Evolutionary conservation across 2,329 filamentous ascomycete species (phyloP).

Genomic region (Coccinonectria pachysandricola): DNA sequence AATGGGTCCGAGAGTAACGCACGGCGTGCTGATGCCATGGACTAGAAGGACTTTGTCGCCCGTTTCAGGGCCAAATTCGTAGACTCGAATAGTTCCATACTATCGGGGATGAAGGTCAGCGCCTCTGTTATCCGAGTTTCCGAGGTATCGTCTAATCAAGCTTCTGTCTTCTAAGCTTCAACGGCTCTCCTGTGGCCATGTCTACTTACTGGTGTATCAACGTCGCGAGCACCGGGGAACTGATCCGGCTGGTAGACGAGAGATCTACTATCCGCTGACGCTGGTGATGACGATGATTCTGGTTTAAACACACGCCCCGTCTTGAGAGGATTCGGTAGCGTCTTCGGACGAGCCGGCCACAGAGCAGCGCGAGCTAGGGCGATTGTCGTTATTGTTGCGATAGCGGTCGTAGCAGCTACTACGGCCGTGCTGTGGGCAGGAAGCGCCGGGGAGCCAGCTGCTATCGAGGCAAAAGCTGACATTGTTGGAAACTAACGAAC

Average conservation of each 20-base stretch:
- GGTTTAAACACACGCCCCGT: constrained; percentile 18
- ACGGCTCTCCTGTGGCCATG: too few species aligned
- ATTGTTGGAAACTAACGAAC: too few species aligned
- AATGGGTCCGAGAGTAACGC: constrained; percentile 58
- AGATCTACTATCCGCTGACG: background rate
- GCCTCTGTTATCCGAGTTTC: background rate
- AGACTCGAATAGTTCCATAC: constrained; percentile 67
- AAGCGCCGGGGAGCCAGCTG: background rate
- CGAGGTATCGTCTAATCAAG: too few species aligned
- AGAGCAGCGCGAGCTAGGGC: constrained; percentile 25
- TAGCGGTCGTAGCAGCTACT: constrained; percentile 29
- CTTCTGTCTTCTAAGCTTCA: too few species aligned
- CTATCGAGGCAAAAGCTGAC: too few species aligned
- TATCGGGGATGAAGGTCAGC: constrained; percentile 14
- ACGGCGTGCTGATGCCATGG: constrained; percentile 77
- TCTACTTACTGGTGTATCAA: constrained; percentile 49
- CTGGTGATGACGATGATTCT: too few species aligned
- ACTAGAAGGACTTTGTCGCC: constrained; percentile 68
- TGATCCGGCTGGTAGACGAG: constrained; percentile 54
- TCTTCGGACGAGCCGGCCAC: constrained; percentile 28
- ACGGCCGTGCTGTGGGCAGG: constrained; percentile 13
- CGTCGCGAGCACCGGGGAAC: constrained; percentile 63
- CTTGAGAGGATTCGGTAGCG: constrained; percentile 35
- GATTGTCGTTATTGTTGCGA: constrained; percentile 31
- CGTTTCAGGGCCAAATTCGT: constrained; percentile 69